A percentile compares a stretch with the other conserved stretches of the same genome.
Evolutionary conservation across 306 rosid species (phyloP).

Genomic region (Quercus suber): DNA sequence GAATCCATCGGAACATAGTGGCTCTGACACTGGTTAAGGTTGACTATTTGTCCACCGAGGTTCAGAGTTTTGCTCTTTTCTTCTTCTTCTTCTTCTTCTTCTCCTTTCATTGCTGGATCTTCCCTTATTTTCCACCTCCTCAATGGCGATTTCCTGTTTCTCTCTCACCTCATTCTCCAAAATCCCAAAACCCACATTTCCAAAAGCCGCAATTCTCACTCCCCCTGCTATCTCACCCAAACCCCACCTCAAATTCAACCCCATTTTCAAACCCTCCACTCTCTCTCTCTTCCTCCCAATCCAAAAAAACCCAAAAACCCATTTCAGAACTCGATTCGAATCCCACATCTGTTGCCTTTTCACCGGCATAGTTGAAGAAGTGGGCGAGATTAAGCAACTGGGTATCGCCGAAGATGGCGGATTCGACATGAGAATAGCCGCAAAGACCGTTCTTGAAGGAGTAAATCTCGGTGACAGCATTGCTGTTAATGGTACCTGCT

Average conservation of each 20-base stretch:
- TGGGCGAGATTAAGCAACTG: conserved; percentile 61
- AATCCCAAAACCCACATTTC: conserved; percentile 12
- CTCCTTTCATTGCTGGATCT: too few relatives aligned
- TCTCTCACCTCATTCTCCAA: conserved; percentile 21
- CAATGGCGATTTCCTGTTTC: conserved; percentile 33
- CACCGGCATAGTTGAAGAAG: conserved; percentile 91
- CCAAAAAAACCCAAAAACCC: conserved; percentile 9
- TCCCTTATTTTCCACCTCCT: neutral
- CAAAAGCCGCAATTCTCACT: conserved; percentile 3
- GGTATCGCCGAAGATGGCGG: conserved; percentile 52
- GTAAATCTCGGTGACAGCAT: conserved; percentile 87
- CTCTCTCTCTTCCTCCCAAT: conserved; percentile 37
- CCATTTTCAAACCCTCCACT: conserved; percentile 32
- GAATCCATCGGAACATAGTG: too few relatives aligned
- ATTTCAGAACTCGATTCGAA: conserved; percentile 15
- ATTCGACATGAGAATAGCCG: conserved; percentile 57
- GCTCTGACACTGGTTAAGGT: too few relatives aligned
- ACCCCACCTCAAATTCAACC: conserved; percentile 30
- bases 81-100: too few relatives aligned
- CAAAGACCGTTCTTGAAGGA: conserved; percentile 68
- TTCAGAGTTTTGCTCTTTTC: neutral
- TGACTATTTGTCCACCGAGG: neutral
- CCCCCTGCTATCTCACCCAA: conserved; percentile 13
- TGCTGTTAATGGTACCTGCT: conserved; percentile 89
- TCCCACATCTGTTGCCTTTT: conserved; percentile 43